Evolutionary conservation across 1,139 yeast genomes (phyloP).

Genomic region (Diutina ranongensis): DNA sequence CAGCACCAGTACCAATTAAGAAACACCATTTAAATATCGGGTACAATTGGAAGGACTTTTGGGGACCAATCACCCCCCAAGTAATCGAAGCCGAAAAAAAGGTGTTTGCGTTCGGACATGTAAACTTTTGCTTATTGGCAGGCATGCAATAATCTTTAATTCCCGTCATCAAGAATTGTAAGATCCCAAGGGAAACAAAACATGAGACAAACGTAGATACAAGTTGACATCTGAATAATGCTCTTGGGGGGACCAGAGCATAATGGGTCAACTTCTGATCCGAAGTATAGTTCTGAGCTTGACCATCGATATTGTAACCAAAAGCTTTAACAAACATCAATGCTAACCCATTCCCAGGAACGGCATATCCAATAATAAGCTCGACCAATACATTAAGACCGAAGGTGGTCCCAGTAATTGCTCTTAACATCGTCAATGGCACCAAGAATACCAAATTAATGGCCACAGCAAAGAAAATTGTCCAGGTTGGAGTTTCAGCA

Average conservation of each 20-base stretch:
- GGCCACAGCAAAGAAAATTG: conserved; percentile 44
- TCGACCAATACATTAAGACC: conserved; percentile 52
- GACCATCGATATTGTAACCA: conserved; percentile 49
- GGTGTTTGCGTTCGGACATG: conserved; percentile 37
- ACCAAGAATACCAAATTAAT: conserved; percentile 43
- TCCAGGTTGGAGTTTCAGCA: conserved; percentile 45
- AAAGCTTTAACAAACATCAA: conserved; percentile 46
- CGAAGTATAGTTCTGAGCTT: conserved; percentile 45
- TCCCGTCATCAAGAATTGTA: conserved; percentile 34
- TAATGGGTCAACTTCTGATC: conserved; percentile 55
- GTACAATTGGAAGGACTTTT: conserved; percentile 10
- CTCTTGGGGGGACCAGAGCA: conserved; percentile 47
- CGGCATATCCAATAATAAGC: conserved; percentile 48
- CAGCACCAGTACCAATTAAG: conserved; percentile 61
- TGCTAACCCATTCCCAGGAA: conserved; percentile 55
- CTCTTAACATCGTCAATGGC: conserved; percentile 36
- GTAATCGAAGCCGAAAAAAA: conserved; percentile 43
- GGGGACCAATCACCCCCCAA: conserved; percentile 63
- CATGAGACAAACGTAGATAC: conserved; percentile 30
- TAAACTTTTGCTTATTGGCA: conserved; percentile 27
- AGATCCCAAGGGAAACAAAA: conserved; percentile 40
- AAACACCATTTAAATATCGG: conserved; percentile 40
- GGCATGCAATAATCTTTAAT: conserved; percentile 37
- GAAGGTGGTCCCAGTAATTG: conserved; percentile 41
- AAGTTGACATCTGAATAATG: conserved; percentile 49